phyloP scores from a whole-genome alignment of 345 rosid genomes.

The Eucalyptus viminalis region DNA sequence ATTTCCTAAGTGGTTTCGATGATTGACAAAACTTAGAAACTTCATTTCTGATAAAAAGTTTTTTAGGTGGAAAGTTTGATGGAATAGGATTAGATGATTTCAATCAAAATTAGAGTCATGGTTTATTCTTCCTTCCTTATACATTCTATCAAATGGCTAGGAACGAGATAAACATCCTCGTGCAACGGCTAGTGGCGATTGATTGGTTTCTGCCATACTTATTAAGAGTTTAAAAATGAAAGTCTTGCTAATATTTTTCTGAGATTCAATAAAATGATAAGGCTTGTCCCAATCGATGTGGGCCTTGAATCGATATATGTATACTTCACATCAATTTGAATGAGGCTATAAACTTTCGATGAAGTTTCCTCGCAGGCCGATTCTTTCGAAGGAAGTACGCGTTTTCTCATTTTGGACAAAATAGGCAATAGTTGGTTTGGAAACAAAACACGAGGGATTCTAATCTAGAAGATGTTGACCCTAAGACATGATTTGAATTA shows the following conservation, averaged over 20 bases:
- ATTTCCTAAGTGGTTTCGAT: no score
- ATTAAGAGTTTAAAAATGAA: no score
- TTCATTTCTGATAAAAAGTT: no score
- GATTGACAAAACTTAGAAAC: no score
- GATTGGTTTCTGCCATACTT: no score
- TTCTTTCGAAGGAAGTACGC: neutral
- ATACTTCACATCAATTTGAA: neutral
- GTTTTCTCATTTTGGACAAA: neutral
- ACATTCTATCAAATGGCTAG: no score
- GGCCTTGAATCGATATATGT: neutral
- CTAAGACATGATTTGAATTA: neutral
- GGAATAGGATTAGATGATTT: no score
- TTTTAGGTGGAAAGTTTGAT: no score
- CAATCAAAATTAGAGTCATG: accelerated
- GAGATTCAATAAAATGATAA: neutral
- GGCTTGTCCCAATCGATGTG: neutral
- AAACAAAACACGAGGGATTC: neutral
- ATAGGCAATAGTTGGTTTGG: neutral
- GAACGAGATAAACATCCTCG: no score
- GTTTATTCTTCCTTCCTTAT: no score
- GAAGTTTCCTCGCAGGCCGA: neutral
- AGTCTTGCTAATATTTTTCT: no score
- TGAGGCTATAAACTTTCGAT: neutral
- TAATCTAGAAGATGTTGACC: neutral
- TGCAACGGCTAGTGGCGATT: no score